Evolutionary conservation across 768 basidiomycete genomes (phyloP).

Genomic region (Cyathus striatus): DNA sequence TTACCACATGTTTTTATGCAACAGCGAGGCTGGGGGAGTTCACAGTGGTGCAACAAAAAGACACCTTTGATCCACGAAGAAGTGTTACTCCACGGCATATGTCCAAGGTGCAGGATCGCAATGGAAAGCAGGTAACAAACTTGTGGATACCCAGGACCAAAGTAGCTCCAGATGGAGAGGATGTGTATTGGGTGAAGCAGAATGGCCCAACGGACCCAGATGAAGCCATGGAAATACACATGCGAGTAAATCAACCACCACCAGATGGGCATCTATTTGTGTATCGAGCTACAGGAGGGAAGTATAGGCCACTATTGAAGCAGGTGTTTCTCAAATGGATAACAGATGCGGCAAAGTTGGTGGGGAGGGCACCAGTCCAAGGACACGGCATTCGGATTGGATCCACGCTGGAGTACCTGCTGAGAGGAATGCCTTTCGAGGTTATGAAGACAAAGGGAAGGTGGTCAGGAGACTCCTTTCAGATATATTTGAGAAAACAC

Average conservation of each 20-base stretch:
- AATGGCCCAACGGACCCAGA: conserved; percentile 13
- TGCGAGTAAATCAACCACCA: conserved; percentile 21
- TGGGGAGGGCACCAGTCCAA: conserved; percentile 7
- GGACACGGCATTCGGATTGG: conserved; percentile 20
- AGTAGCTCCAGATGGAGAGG: too few species aligned
- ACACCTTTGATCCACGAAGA: too few species aligned
- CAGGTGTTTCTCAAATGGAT: conserved; percentile 14
- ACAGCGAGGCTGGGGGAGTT: conserved; percentile 30
- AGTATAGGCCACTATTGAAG: conserved; percentile 16
- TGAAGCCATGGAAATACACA: conserved; percentile 17
- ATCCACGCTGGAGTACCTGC: conserved; percentile 26
- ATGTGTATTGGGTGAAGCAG: conserved; percentile 23
- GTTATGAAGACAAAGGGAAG: too few species aligned
- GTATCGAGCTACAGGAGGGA: conserved; percentile 7
- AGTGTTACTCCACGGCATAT: too few species aligned
- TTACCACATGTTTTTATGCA: conserved; percentile 31
- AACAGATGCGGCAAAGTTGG: conserved; percentile 2
- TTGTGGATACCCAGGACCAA: conserved; percentile 16
- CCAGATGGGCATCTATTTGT: conserved; percentile 19
- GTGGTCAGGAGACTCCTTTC: conserved; percentile 23
- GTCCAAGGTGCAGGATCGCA: conserved; percentile 19
- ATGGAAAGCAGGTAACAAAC: conserved; percentile 16
- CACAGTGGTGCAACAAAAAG: too few species aligned
- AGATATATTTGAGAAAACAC: conserved; percentile 3
- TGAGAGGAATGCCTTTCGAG: conserved; percentile 24